These are phyloP conservation scores for Astrephomene gubernaculifera DNA, from an alignment of 139 green algal species.

Conservation along the genomic window DNA sequence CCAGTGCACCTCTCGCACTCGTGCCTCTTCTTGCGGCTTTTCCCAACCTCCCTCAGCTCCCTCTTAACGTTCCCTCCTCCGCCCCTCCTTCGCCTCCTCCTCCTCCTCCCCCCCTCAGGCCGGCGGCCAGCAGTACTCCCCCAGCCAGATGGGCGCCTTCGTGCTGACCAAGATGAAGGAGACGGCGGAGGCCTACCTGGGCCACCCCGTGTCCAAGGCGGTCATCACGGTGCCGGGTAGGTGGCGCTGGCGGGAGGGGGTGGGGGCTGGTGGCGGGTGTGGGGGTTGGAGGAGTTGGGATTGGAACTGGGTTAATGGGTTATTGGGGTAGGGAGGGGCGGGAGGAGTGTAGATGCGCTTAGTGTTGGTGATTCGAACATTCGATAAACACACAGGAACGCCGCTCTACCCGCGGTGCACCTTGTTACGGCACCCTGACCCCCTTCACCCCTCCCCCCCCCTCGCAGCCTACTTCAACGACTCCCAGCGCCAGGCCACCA, in stretches of 20 bases:
- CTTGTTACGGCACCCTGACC: too few relatives aligned
- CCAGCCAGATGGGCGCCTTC: constrained; percentile 95
- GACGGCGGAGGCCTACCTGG: constrained; percentile 96
- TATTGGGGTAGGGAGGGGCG: too few relatives aligned
- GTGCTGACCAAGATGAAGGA: constrained; percentile 98
- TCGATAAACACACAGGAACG: too few relatives aligned
- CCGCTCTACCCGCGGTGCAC: too few relatives aligned
- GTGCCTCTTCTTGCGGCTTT: too few relatives aligned
- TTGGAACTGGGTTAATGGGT: too few relatives aligned
- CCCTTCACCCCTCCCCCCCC: not conserved
- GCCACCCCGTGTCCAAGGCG: constrained; percentile 87
- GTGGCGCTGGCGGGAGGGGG: not conserved
- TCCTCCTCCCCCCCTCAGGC: constrained; percentile 57
- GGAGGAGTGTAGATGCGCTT: too few relatives aligned
- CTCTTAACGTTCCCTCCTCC: too few relatives aligned
- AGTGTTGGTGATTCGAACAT: too few relatives aligned
- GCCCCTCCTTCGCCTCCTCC: not conserved
- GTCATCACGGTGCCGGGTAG: constrained; percentile 95
- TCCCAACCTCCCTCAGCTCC: too few relatives aligned
- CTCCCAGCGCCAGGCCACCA: constrained; percentile 92
- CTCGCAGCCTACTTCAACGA: constrained; percentile 98
- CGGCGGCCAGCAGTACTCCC: constrained; percentile 92
- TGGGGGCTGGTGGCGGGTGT: not conserved
- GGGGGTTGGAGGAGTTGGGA: not conserved
- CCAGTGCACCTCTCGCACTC: too few relatives aligned